Conservation (phyloP, 1,284 basidiomycete species). For the Ustilago hordei region DNA sequence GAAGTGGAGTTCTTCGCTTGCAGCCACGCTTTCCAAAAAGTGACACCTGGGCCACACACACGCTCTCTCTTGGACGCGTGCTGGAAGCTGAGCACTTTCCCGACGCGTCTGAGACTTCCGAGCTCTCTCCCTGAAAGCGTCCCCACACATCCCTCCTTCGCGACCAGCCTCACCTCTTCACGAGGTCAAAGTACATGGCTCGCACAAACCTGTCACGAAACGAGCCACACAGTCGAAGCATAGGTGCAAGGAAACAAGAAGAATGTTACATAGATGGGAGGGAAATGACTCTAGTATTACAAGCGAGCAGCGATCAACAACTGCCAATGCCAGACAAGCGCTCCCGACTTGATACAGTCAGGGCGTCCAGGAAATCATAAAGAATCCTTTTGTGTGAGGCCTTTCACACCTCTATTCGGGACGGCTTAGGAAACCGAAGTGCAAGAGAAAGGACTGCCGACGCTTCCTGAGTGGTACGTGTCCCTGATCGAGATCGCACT, state of each 20-base stretch:
- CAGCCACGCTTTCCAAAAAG: slow-evolving; percentile 9
- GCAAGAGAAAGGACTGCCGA: slow-evolving; percentile 70
- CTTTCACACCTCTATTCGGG: not conserved
- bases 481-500: slow-evolving; percentile 68
- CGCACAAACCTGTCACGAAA: not conserved
- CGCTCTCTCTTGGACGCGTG: slow-evolving; percentile 14
- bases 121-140: not conserved
- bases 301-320: not conserved
- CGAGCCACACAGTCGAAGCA: not conserved
- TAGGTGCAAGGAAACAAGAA: not conserved
- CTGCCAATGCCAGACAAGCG: slow-evolving; percentile 1
- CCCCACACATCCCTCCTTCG: too few relatives aligned
- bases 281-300: slow-evolving; percentile 5
- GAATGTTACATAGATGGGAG: not conserved
- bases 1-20: slow-evolving; percentile 6
- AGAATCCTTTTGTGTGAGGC: not conserved
- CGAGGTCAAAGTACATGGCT: not conserved
- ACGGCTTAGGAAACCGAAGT: slow-evolving; percentile 8
- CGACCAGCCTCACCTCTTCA: not conserved
- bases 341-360: not conserved
- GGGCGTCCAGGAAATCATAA: not conserved
- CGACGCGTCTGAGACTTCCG: slow-evolving; percentile 6
- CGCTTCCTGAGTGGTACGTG: slow-evolving; percentile 62
- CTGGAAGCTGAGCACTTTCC: not conserved
- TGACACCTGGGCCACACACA: slow-evolving; percentile 12